Evolutionary conservation across 768 basidiomycete species (phyloP), one percentile per base, ranked within the genome.

Genomic region (Postia placenta): DNA sequence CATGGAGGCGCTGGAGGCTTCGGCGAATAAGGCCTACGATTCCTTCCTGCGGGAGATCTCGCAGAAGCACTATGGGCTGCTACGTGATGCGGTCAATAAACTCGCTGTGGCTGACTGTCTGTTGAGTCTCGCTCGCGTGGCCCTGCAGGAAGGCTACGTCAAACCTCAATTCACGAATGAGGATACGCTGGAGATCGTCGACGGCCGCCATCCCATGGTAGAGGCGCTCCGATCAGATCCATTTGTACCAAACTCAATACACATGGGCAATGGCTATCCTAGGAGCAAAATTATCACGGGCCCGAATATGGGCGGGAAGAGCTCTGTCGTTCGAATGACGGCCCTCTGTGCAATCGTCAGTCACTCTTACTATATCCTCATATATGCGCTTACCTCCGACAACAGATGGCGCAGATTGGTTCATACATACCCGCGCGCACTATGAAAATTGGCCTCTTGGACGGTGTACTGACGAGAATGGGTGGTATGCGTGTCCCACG

Each of bases 141-240:
- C 91, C 1, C 70, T 86, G 30, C 80, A 81, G 50, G 75, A 78
- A 11, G 83, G 83, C 41, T 97, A 92, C 56, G 80, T 81, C 27
- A 81, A 84, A 40, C 94, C 95, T 1, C 67, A 73, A 52, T 87
- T 96, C 58, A 78, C 78, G 0, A 76, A 83, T 5, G 77, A 83
- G 27, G 79, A 81, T 42, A 64, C 64, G 22, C 69, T 97, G 11
- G 83, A 89, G 51, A 87, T 97, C 25, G 66, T 75, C 11, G 80
- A 84, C n/a, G 94, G 91, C 0, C 76, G 92, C 11, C 95, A 99
- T 70, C 95, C 95, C 0, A 92, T 98, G 80, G 80, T 94, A 14
- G 94, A 96, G 64, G 75, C 75, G 7, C 67, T 93, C 19, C 72
- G 81, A 33, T 68, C 82, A 1, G 81, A 88, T 52, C 90, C 92